Conservation (phyloP, 768 basidiomycete genomes). For the Boletellus ananiceps region DNA sequence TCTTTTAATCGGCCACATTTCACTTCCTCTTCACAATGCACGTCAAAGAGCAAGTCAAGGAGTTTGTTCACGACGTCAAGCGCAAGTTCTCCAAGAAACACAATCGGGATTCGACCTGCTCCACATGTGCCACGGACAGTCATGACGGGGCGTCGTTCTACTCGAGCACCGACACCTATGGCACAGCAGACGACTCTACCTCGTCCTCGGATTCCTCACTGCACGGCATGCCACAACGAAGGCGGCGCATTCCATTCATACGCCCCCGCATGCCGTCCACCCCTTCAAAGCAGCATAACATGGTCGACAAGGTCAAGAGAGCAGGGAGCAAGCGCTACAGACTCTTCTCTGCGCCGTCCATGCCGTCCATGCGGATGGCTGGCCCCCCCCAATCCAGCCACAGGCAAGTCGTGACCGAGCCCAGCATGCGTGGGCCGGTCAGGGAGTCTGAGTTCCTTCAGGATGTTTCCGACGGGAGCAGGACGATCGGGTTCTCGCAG, state of each 20-base stretch:
- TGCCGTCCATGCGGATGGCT: constrained; percentile 1
- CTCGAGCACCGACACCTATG: constrained; percentile 13
- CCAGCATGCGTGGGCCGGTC: neutral
- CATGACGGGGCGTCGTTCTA: constrained; percentile 7
- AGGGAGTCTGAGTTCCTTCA: neutral
- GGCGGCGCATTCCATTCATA: constrained; percentile 10
- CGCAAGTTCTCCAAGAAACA: constrained; percentile 28
- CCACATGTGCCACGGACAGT: constrained; percentile 9
- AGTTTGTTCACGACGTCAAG: constrained; percentile 30
- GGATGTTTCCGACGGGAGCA: neutral
- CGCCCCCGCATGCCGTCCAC: constrained; percentile 13
- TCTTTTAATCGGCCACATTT: too few relatives aligned
- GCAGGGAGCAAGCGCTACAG: constrained; percentile 10
- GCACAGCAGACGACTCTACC: constrained; percentile 6
- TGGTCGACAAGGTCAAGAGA: constrained; percentile 6
- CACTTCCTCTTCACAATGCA: constrained; percentile 19
- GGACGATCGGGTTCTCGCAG: neutral
- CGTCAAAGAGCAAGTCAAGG: constrained; percentile 28
- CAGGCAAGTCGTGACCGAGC: neutral
- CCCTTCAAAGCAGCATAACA: constrained; percentile 4
- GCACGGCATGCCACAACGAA: constrained; percentile 1
- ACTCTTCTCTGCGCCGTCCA: constrained; percentile 15
- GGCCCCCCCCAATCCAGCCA: neutral
- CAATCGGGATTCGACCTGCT: constrained; percentile 12
- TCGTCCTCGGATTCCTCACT: constrained; percentile 14